Evolutionary conservation across 2,329 filamentous ascomycete genomes (phyloP).

Genomic region (Stachybotrys echinatus): DNA sequence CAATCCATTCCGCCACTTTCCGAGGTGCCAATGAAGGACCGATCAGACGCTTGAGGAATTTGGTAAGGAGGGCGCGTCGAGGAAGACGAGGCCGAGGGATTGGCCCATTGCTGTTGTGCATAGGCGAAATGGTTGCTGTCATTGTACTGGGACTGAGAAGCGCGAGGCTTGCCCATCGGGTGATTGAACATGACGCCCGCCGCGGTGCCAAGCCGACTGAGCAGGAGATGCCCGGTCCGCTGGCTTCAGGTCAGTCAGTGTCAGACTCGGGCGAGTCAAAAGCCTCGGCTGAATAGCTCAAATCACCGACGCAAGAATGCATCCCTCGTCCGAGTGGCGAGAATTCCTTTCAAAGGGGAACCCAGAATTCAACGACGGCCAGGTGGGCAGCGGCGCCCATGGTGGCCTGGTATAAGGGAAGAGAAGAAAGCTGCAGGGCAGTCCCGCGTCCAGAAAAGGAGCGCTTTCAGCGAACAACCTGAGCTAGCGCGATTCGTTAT

Average conservation of each 20-base stretch:
- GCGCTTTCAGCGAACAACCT: constrained; percentile 8
- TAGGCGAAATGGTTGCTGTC: constrained; percentile 23
- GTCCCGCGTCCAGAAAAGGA: constrained; percentile 10
- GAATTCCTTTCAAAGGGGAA: constrained; percentile 14
- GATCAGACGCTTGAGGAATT: constrained; percentile 16
- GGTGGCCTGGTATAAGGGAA: constrained; percentile 23
- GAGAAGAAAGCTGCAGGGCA: constrained; percentile 11
- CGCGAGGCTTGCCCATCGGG: constrained; percentile 23
- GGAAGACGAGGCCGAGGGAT: constrained; percentile 14
- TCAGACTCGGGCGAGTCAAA: constrained; percentile 32
- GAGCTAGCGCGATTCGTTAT: constrained; percentile 19
- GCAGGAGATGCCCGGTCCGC: constrained; percentile 22
- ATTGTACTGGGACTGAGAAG: constrained; percentile 21
- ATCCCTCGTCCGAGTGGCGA: constrained; percentile 29
- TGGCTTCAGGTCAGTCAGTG: constrained; percentile 26
- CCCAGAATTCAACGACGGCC: constrained; percentile 23
- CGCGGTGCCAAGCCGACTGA: constrained; percentile 23
- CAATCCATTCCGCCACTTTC: constrained; percentile 28
- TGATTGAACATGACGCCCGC: constrained; percentile 33
- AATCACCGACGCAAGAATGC: constrained; percentile 26
- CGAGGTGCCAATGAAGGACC: constrained; percentile 18
- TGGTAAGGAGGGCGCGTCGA: constrained; percentile 15
- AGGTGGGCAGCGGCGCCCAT: constrained; percentile 30
- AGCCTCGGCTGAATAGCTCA: constrained; percentile 29
- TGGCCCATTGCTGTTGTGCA: constrained; percentile 24